Evolutionary conservation across 371 early-diverging fungal genomes (phyloP), one percentile per base, ranked within the genome.

Genomic region (Chytridiales sp.): DNA sequence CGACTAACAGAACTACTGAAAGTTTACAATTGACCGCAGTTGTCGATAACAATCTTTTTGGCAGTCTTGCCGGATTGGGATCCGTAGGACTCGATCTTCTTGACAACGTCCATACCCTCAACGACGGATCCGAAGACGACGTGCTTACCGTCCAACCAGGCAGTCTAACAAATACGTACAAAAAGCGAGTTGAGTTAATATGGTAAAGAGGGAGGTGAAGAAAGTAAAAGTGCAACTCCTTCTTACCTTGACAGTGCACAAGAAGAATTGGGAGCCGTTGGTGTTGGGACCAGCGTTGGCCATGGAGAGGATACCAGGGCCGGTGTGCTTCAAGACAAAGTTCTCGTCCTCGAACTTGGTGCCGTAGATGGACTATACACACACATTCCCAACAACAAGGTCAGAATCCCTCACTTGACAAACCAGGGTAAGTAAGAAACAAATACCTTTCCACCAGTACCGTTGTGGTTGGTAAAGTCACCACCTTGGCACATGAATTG

Each of bases 201-300:
- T 30, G 19, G 36, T 53, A 32, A 62, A 35, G 57, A 17, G 50
- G 62, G n/a, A n/a, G n/a, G n/a, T n/a, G n/a, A n/a, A n/a, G n/a
- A n/a, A n/a, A n/a, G n/a, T n/a, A n/a, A n/a, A n/a, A n/a, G n/a
- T n/a, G n/a, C n/a, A n/a, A n/a, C n/a, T n/a, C n/a, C n/a, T n/a
- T n/a, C n/a, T n/a, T n/a, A n/a, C 58, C 60, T 67, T 50, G 64
- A 54, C 65, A 39, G 66, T 64, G 59, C 67, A 67, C 53, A 73
- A 92, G 83, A 97, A 98, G 86, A 99, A 98, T 81, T 99, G 98
- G 65, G 91, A 91, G 60, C 97, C 97, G 82, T 99, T 98, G 76
- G 97, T 85, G 67, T 83, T 67, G 48, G 64, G 64, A 9, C 85
- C 72, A 22, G 72, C 72, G 57, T 67, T 72, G 17, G 72, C 72